Conservation (phyloP, 352 stramenopile genomes). For the Elongisporangium prolatum region DNA sequence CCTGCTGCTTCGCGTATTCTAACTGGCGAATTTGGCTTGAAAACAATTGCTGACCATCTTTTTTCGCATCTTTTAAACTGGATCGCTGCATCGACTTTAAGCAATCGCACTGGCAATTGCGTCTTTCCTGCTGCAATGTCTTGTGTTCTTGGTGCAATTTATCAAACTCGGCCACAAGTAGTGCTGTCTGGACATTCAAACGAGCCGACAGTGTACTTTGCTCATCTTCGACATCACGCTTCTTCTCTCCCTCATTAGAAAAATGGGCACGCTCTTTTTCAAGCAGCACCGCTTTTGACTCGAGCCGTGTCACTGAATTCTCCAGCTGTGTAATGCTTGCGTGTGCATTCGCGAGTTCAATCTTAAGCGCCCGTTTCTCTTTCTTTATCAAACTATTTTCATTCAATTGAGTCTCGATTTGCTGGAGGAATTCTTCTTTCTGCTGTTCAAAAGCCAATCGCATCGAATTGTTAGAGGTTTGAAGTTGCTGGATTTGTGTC, state of each 20-base stretch:
- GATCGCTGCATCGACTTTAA: not conserved
- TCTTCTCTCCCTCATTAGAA: slow-evolving; percentile 25
- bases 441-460: slow-evolving; percentile 17
- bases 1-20: slow-evolving; percentile 31
- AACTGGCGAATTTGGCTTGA: slow-evolving; percentile 44
- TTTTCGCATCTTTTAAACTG: slow-evolving; percentile 7
- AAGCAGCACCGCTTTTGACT: slow-evolving; percentile 41
- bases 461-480: slow-evolving; percentile 1
- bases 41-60: slow-evolving; percentile 31
- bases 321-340: slow-evolving; percentile 21
- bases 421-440: slow-evolving; percentile 24
- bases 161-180: slow-evolving; percentile 41
- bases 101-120: slow-evolving; percentile 13
- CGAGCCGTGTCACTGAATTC: slow-evolving; percentile 22
- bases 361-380: slow-evolving; percentile 34
- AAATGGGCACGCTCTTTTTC: slow-evolving; percentile 45
- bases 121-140: slow-evolving; percentile 18
- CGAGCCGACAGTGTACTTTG: slow-evolving; percentile 25
- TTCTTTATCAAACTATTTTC: slow-evolving; percentile 36
- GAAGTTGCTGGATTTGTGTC: slow-evolving; percentile 1
- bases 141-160: slow-evolving; percentile 39
- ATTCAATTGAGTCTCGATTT: slow-evolving; percentile 32
- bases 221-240: slow-evolving; percentile 23
- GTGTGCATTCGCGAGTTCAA: slow-evolving; percentile 21
- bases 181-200: slow-evolving; percentile 33